phyloP scores from a whole-genome alignment of 306 rosid species.

The Delonix regia region DNA sequence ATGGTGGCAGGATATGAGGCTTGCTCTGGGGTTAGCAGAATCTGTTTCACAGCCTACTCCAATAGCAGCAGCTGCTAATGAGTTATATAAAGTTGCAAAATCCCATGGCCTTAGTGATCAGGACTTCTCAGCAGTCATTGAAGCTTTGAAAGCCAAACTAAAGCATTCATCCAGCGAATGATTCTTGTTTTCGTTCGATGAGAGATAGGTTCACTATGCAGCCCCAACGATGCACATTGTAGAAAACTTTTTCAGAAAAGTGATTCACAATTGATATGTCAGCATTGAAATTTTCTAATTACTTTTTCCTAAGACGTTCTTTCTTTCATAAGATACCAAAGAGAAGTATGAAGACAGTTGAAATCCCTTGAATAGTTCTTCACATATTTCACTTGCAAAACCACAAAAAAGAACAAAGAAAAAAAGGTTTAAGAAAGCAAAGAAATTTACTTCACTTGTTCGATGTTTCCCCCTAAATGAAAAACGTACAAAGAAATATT shows the following conservation, averaged over 20 bases:
- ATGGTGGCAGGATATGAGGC: conserved; percentile 85
- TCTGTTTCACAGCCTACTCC: conserved; percentile 91
- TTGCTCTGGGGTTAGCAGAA: conserved; percentile 88
- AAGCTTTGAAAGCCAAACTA: conserved; percentile 77
- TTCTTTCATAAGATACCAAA: neutral
- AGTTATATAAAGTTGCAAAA: conserved; percentile 89
- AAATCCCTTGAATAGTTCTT: neutral
- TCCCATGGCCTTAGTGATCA: conserved; percentile 82
- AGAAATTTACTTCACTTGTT: neutral
- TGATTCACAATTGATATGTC: neutral
- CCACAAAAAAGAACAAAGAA: neutral
- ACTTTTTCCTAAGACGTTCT: neutral
- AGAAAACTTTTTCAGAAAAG: conserved; percentile 11
- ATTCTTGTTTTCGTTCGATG: neutral
- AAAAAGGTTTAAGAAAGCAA: neutral
- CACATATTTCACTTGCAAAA: neutral
- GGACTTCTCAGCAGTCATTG: conserved; percentile 96
- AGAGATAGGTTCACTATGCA: neutral
- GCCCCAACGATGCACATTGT: conserved; percentile 6
- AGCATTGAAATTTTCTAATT: neutral
- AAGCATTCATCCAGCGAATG: conserved; percentile 45
- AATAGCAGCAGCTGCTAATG: conserved; percentile 93
- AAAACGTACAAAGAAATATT: neutral
- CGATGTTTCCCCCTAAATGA: neutral
- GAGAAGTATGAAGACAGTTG: neutral